phyloP scores from a whole-genome alignment of 169 alveolate genomes.

The Plasmodium vivax region DNA sequence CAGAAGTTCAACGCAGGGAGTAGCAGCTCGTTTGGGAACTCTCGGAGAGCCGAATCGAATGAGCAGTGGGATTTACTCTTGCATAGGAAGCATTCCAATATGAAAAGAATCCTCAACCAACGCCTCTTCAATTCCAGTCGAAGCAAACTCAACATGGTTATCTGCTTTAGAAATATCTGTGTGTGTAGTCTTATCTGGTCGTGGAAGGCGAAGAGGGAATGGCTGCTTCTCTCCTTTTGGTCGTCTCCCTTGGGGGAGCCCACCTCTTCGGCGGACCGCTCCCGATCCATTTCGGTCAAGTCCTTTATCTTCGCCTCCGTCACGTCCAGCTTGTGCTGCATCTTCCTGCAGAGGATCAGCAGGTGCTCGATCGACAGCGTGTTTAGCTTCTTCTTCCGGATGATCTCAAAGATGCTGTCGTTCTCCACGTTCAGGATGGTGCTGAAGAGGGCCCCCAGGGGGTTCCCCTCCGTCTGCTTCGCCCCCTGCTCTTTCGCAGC shows the following conservation, averaged over 20 bases:
- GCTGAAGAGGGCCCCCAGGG: constrained; percentile 3
- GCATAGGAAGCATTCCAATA: constrained; percentile 79
- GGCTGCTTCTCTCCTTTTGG: neutral
- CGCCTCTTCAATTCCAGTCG: constrained; percentile 76
- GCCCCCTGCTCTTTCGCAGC: neutral
- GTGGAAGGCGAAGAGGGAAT: constrained; percentile 2
- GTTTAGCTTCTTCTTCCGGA: constrained; percentile 45
- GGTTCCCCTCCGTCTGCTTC: neutral
- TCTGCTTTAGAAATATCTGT: constrained; percentile 45
- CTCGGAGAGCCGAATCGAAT: constrained; percentile 78
- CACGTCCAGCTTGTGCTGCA: constrained; percentile 74
- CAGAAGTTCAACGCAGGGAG: constrained; percentile 80
- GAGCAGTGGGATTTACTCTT: constrained; percentile 76
- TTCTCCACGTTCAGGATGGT: constrained; percentile 63
- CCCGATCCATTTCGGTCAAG: constrained; percentile 48
- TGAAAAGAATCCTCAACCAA: constrained; percentile 81
- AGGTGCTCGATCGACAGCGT: constrained; percentile 52
- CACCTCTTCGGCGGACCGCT: neutral
- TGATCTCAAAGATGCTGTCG: constrained; percentile 56
- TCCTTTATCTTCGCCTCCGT: constrained; percentile 66
- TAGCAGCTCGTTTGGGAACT: constrained; percentile 79
- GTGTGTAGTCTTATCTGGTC: constrained; percentile 54
- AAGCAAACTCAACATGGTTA: constrained; percentile 43
- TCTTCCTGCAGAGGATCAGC: constrained; percentile 27
- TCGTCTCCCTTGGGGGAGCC: neutral